Percentiles rank a stretch among this genome's conserved stretches.
Conservation (phyloP, 345 rosid species). For the Ceriops zippeliana region DNA sequence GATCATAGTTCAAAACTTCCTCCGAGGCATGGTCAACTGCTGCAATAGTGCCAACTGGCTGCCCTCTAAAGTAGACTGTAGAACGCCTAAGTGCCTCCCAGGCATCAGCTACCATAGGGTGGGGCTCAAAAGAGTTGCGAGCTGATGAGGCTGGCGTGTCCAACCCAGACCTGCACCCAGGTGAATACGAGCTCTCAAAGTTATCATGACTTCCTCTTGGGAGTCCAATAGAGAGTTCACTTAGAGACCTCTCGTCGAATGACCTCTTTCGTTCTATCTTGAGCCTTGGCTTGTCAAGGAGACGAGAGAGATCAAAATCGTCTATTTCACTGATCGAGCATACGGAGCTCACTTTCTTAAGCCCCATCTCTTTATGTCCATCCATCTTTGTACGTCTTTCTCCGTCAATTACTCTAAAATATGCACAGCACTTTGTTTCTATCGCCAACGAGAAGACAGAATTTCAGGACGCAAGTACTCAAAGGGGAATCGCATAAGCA, state of each 20-base stretch:
- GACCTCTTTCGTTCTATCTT: slow-evolving; percentile 91
- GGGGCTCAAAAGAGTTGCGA: slow-evolving; percentile 91
- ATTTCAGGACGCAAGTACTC: neutral
- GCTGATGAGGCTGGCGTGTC: slow-evolving; percentile 75
- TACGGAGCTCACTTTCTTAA: slow-evolving; percentile 66
- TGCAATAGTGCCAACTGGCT: slow-evolving; percentile 87
- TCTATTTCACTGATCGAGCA: slow-evolving; percentile 73
- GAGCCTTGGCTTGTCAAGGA: slow-evolving; percentile 76
- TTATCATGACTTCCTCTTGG: slow-evolving; percentile 45
- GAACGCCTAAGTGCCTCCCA: slow-evolving; percentile 91
- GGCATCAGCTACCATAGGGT: slow-evolving; percentile 94
- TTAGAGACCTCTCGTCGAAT: slow-evolving; percentile 82
- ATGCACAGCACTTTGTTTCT: slow-evolving; percentile 12
- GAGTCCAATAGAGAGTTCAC: slow-evolving; percentile 76
- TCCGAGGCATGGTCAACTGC: slow-evolving; percentile 93
- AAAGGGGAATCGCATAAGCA: neutral
- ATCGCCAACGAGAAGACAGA: slow-evolving; percentile 6
- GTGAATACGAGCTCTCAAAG: slow-evolving; percentile 36
- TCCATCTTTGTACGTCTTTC: slow-evolving; percentile 43
- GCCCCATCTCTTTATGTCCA: slow-evolving; percentile 47
- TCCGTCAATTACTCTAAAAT: slow-evolving; percentile 12
- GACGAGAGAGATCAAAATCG: slow-evolving; percentile 73
- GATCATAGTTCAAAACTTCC: slow-evolving; percentile 95
- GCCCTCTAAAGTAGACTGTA: slow-evolving; percentile 68
- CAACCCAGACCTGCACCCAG: slow-evolving; percentile 42